Evolutionary conservation across 2,329 filamentous ascomycete species (phyloP), one percentile per base, ranked within the genome.

Genomic region (Ophiocordyceps sinensis): DNA sequence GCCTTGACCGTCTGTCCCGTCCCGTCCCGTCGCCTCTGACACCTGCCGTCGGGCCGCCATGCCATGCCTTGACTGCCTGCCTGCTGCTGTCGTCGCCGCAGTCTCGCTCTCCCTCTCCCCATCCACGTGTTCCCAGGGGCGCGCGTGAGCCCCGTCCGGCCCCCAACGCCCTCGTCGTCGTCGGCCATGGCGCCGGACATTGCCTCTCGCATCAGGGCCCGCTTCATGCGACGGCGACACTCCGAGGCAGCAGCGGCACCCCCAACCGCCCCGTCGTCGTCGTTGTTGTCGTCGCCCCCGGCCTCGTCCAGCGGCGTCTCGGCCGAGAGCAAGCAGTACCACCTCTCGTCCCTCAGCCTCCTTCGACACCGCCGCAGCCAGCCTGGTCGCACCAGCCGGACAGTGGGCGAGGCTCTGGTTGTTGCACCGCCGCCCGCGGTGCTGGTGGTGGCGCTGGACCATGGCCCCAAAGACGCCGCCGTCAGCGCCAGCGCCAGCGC

Each of bases 121-220:
- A 10, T 10, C 32, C 19, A 4, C 17, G 4, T 14, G 13, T 14
- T 32, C 30, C n/a, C 30, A 15, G n/a, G 30, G 15, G 31, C 13
- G 11, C 31, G 14, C 13, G 4, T 34, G 13, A n/a, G 31, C 13
- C 13, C 31, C 14, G 4, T 13, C 31, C n/a, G 31, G 32, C 32
- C 6, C n/a, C 5, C 12, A 28, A 21, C 13, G 36, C 21, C 21
- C 36, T 7, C 14, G 26, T n/a, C 36, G 23, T 9, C 32, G 32
- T 10, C 13, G 9, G 7, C 46, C 41, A 69, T 70, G 66, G 65
- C 64, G 44, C 49, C 53, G 31, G 65, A 68, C 47, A 53, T 71
- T 43, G 63, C 58, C 50, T 62, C 66, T 46, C 66, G 65, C 47
- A 60, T 71, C 51, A 63, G 64, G 53, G 65, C 65, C 50, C 67